Percentiles rank a stretch among this genome's conserved stretches.
phyloP scores from a whole-genome alignment of 2,329 filamentous ascomycete genomes.

The Alternaria arbusti region DNA sequence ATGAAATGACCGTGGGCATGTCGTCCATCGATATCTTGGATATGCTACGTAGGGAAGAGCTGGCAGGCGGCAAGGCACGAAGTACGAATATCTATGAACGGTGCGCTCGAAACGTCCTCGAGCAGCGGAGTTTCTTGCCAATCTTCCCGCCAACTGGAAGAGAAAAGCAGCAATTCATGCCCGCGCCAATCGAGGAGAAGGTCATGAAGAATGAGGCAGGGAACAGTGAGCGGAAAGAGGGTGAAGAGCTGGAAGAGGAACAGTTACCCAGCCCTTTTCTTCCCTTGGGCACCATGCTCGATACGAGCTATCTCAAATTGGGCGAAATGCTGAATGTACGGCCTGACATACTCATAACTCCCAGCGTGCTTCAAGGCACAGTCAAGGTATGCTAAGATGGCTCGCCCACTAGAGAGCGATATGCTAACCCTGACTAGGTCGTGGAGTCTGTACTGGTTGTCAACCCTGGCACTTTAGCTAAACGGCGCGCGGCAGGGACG shows the following conservation, averaged over 20 bases:
- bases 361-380: conserved; percentile 84
- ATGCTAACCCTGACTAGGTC: conserved; percentile 63
- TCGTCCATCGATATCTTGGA: conserved; percentile 84
- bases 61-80: conserved; percentile 61
- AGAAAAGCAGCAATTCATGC: conserved; percentile 66
- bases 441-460: conserved; percentile 88
- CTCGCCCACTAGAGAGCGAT: background rate
- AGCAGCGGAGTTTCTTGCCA: conserved; percentile 91
- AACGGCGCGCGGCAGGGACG: conserved; percentile 82
- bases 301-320: conserved; percentile 83
- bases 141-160: conserved; percentile 82
- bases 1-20: conserved; percentile 83
- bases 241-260: conserved; percentile 57
- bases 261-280: conserved; percentile 47
- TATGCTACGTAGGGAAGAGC: conserved; percentile 79
- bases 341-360: conserved; percentile 83
- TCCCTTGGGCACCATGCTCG: conserved; percentile 74
- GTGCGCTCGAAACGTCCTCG: conserved; percentile 78
- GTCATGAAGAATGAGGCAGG: conserved; percentile 61
- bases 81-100: conserved; percentile 71
- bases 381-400: conserved; percentile 69
- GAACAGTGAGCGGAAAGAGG: conserved; percentile 32
- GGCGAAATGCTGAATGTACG: conserved; percentile 88
- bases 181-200: conserved; percentile 47
- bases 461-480: conserved; percentile 88